Percentiles rank a stretch among this genome's conserved stretches.
Conservation (phyloP, 495 filamentous ascomycete species). For the Neurospora sp. region DNA sequence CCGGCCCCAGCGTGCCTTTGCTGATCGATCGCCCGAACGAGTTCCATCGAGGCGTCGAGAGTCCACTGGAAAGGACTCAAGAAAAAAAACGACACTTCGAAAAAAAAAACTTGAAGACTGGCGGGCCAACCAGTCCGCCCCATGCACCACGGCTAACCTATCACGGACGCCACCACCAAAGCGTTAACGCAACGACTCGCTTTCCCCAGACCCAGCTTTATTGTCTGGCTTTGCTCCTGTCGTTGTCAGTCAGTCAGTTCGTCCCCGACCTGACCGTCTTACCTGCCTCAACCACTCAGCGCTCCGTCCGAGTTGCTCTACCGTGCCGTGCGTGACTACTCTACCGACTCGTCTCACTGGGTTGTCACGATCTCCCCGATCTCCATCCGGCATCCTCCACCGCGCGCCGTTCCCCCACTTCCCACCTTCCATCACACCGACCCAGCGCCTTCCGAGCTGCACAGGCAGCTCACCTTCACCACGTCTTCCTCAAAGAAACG, state of each 20-base stretch:
- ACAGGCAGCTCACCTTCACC: slow-evolving; percentile 65
- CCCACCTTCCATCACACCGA: slow-evolving; percentile 7
- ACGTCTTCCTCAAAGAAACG: slow-evolving; percentile 90
- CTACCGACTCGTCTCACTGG: not conserved
- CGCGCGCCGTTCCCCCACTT: slow-evolving; percentile 5
- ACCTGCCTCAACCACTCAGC: not conserved
- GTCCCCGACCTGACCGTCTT: not conserved
- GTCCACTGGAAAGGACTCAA: not conserved
- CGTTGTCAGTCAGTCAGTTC: not conserved
- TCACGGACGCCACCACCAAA: not conserved
- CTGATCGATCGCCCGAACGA: not conserved
- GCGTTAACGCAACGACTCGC: not conserved
- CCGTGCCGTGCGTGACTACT: not conserved
- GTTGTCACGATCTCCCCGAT: not conserved
- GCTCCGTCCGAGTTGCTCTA: not conserved
- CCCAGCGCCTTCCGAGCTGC: slow-evolving; percentile 35
- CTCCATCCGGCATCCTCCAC: slow-evolving; percentile 5
- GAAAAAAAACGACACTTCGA: not conserved
- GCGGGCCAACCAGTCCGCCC: not conserved
- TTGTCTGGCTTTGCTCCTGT: not conserved
- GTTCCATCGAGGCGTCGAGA: not conserved
- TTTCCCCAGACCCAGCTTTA: not conserved
- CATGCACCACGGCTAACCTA: not conserved
- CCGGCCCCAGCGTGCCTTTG: not conserved
- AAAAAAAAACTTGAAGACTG: not conserved